Conservation (phyloP, 106 monocot genomes). For the Ottelia alismoides region DNA sequence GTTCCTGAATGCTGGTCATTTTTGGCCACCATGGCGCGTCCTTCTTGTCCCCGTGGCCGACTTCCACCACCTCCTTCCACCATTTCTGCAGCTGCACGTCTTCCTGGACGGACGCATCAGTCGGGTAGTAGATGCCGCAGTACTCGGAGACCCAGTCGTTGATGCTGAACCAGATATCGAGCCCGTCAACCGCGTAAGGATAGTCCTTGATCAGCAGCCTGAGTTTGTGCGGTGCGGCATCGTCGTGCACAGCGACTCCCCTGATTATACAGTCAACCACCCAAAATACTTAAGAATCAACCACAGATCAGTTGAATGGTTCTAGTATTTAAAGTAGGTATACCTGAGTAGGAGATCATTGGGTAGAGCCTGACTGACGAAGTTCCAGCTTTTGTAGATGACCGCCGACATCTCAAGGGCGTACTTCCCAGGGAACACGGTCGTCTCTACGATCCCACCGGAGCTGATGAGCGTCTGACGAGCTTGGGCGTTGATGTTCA, state of each 20-base stretch:
- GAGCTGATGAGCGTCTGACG: constrained; percentile 42
- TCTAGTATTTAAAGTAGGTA: no score
- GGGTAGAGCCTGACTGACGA: constrained; percentile 34
- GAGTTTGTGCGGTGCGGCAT: constrained; percentile 21
- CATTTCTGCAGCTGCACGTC: constrained; percentile 39
- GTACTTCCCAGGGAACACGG: constrained; percentile 35
- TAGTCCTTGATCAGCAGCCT: constrained; percentile 39
- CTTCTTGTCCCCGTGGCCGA: constrained; percentile 68
- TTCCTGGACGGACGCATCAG: no score
- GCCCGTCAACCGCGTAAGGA: no score
- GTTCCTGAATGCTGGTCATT: constrained; percentile 24
- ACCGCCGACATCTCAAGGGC: constrained; percentile 30
- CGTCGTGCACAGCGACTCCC: constrained; percentile 39
- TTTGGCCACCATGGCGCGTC: constrained; percentile 67
- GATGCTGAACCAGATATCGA: constrained; percentile 63
- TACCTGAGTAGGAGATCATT: no score
- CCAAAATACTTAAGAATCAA: no score
- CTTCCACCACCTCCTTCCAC: constrained; percentile 46
- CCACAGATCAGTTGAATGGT: no score
- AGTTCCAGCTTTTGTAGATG: constrained; percentile 43
- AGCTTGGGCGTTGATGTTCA: constrained; percentile 55
- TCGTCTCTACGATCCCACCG: constrained; percentile 28
- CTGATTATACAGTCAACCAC: no score
- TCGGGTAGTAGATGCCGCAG: constrained; percentile 48
- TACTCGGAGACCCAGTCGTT: constrained; percentile 50